Evolutionary conservation across 306 rosid genomes (phyloP), one percentile per base, ranked within the genome.

Genomic region (Quercus mongolica): DNA sequence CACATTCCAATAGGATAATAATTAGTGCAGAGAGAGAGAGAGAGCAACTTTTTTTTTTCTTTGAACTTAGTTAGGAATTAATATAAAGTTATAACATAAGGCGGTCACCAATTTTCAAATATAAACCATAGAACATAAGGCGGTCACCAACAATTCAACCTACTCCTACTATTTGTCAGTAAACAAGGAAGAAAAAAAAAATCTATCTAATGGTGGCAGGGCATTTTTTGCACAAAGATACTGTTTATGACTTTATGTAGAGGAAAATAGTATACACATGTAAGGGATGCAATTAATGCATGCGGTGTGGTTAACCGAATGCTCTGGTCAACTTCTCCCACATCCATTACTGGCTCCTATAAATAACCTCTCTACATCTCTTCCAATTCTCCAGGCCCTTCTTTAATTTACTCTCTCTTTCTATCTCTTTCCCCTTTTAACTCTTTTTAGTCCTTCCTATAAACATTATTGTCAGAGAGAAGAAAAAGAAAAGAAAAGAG

Each of bases 101-200:
- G 11, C 46, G 46, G 46, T 41, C 46, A 41, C 46, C 3, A 8
- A 41, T 41, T 70, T 69, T 74, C 54, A 20, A 73, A 78, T 49
- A 46, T 12, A 46, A 38, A 19, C 0, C n/a, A 15, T 41, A 41
- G 46, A 41, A 25, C 46, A 13, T 10, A 59, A 55, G 83, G 54
- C 74, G 92, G 85, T 92, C 89, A 92, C 95, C 95, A 86, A 90
- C 81, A 89, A 87, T 81, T 71, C 84, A 77, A 90, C 94, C 89
- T 82, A 86, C 85, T 7, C 46, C 2, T 85, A 6, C 30, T 75
- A 56, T 56, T 74, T 73, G 76, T 64, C 81, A 51, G 79, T 15
- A 46, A 30, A 78, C 70, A 82, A 26, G 74, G 62, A 63, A 76
- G 72, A 33, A 58, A 73, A 70, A 71, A 5, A 6, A 23, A 15